Percentiles rank a stretch among this genome's conserved stretches.
These are phyloP conservation scores for Serendipita sp. DNA, from an alignment of 768 basidiomycete genomes.

Conservation along the genomic window DNA sequence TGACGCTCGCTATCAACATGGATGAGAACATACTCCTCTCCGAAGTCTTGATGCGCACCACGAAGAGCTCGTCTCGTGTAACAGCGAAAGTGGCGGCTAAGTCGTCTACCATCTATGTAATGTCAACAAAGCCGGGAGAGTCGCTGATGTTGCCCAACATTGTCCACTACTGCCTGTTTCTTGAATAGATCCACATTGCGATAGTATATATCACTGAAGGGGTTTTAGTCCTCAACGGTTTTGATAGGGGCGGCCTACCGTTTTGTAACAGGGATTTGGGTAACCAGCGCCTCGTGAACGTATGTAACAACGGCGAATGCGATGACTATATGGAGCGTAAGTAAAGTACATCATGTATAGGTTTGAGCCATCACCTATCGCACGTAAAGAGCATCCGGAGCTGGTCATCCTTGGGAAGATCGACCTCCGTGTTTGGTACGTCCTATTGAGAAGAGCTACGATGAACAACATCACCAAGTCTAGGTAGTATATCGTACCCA, in stretches of 20 bases:
- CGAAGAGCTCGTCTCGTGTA: conserved; percentile 59
- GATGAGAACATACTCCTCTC: not conserved
- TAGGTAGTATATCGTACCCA: too few relatives aligned
- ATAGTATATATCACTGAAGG: conserved; percentile 57
- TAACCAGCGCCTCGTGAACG: conserved; percentile 49
- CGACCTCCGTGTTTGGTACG: too few relatives aligned
- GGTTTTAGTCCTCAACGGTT: not conserved
- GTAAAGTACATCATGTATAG: too few relatives aligned
- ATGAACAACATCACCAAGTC: too few relatives aligned
- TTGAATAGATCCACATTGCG: conserved; percentile 67
- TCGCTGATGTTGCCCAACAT: conserved; percentile 27
- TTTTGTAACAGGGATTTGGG: conserved; percentile 45
- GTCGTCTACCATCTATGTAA: conserved; percentile 65
- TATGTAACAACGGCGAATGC: not conserved
- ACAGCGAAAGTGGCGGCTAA: conserved; percentile 69
- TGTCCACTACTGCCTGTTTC: conserved; percentile 63
- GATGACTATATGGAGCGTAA: not conserved
- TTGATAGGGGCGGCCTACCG: conserved; percentile 25
- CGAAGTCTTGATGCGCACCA: conserved; percentile 32
- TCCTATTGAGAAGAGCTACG: too few relatives aligned
- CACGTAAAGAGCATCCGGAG: too few relatives aligned
- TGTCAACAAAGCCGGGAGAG: not conserved
- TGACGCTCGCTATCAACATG: conserved; percentile 50
- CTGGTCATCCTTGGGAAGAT: too few relatives aligned
- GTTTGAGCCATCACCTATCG: too few relatives aligned